These are phyloP conservation scores for Zanthoxylum bungeanum DNA, from an alignment of 345 rosid genomes.

Conservation along the genomic window DNA sequence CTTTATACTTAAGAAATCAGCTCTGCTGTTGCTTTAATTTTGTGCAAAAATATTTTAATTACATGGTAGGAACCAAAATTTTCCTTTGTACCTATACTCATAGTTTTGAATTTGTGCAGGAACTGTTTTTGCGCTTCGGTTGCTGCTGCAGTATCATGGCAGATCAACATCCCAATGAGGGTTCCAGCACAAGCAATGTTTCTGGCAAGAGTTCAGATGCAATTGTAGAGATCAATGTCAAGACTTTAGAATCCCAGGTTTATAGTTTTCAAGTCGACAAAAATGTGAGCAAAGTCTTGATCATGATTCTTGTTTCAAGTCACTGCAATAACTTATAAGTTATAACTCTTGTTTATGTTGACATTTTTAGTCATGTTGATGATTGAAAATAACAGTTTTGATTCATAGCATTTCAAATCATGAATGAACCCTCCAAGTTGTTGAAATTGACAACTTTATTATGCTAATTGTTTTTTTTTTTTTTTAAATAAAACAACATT, in stretches of 20 bases:
- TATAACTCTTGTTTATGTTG: neutral
- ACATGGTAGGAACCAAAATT: neutral
- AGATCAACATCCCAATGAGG: conserved; percentile 42
- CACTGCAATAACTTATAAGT: neutral
- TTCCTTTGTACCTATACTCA: neutral
- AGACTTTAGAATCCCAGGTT: conserved; percentile 80
- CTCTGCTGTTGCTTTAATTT: neutral
- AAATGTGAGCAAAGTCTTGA: conserved; percentile 50
- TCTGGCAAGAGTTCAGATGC: conserved; percentile 53
- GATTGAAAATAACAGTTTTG: neutral
- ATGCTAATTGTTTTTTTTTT: neutral
- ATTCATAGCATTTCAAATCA: neutral
- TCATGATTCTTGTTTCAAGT: neutral
- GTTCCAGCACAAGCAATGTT: conserved; percentile 46
- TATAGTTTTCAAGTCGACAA: conserved; percentile 62
- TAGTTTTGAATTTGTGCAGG: neutral
- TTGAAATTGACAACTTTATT: neutral
- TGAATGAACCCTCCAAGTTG: neutral
- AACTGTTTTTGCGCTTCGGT: conserved; percentile 5
- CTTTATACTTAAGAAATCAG: neutral
- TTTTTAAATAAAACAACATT: neutral
- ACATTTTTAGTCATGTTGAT: neutral
- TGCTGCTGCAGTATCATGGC: conserved; percentile 50
- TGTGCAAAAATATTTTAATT: neutral
- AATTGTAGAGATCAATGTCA: conserved; percentile 68